A percentile compares a stretch with the other conserved stretches of the same genome.
These are phyloP conservation scores for Fusarium goolgardi DNA, from an alignment of 2,329 filamentous ascomycete genomes.

Conservation along the genomic window DNA sequence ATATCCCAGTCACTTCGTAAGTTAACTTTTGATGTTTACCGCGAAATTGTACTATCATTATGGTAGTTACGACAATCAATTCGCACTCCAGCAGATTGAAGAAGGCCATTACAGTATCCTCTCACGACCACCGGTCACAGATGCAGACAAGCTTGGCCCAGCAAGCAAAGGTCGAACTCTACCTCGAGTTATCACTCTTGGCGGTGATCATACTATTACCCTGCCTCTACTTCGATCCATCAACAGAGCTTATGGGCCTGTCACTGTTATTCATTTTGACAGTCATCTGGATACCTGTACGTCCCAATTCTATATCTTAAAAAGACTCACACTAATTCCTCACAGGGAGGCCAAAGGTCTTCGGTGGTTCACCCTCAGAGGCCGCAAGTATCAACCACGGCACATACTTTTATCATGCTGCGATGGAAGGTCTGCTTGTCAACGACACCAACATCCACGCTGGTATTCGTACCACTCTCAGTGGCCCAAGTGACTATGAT, in stretches of 20 bases:
- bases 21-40: slow-evolving; percentile 32
- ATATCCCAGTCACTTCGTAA: slow-evolving; percentile 86
- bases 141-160: slow-evolving; percentile 73
- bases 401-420: slow-evolving; percentile 88
- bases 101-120: slow-evolving; percentile 83
- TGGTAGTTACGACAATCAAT: slow-evolving; percentile 80
- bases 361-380: slow-evolving; percentile 82
- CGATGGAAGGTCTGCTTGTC: slow-evolving; percentile 78
- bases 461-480: slow-evolving; percentile 84
- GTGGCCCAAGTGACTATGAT: slow-evolving; percentile 75
- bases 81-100: slow-evolving; percentile 85
- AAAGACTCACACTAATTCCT: fast-evolving
- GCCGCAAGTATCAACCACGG: slow-evolving; percentile 85
- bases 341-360: slow-evolving; percentile 82
- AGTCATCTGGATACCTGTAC: slow-evolving; percentile 75
- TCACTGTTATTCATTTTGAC: slow-evolving; percentile 72
- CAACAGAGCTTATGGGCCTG: slow-evolving; percentile 69
- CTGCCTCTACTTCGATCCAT: slow-evolving; percentile 69
- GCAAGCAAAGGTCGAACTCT: slow-evolving; percentile 80
- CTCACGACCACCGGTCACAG: slow-evolving; percentile 75
- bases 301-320: neutral
- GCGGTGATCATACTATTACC: slow-evolving; percentile 72
- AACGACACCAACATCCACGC: slow-evolving; percentile 91
- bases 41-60: neutral
- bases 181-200: slow-evolving; percentile 82